phyloP scores from a whole-genome alignment of 148 eudicot species.

The Amaranthus palmeri region DNA sequence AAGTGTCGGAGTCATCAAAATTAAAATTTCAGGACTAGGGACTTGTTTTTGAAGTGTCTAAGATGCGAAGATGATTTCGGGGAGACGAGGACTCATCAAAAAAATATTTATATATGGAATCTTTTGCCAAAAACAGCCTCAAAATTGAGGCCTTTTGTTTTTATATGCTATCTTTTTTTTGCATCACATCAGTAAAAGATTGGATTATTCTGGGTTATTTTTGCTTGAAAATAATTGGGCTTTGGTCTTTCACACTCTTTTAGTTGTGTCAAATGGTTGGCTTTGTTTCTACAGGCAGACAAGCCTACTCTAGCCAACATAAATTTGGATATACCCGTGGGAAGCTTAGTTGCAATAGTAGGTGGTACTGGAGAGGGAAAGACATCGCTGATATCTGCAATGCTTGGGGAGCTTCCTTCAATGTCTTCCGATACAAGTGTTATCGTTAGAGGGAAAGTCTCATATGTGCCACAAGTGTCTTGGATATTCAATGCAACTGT shows the following conservation, averaged over 20 bases:
- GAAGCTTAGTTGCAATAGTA: conserved; percentile 89
- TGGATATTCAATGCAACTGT: conserved; percentile 99
- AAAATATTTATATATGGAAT: too few relatives aligned
- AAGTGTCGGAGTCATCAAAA: too few relatives aligned
- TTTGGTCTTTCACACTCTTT: background rate
- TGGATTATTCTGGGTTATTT: too few relatives aligned
- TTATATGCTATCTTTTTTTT: too few relatives aligned
- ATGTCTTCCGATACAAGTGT: conserved; percentile 49
- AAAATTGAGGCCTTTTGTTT: too few relatives aligned
- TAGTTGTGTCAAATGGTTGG: background rate
- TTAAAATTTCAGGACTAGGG: too few relatives aligned
- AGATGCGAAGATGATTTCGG: too few relatives aligned
- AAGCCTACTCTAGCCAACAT: conserved; percentile 68
- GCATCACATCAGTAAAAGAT: too few relatives aligned
- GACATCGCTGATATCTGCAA: conserved; percentile 89
- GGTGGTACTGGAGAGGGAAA: conserved; percentile 99
- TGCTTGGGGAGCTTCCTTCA: conserved; percentile 95
- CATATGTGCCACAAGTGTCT: conserved; percentile 94
- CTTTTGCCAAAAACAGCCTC: too few relatives aligned
- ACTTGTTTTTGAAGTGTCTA: too few relatives aligned
- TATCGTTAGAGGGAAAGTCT: conserved; percentile 72
- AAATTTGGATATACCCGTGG: conserved; percentile 71
- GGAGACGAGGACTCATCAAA: too few relatives aligned
- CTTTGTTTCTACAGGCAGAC: conserved; percentile 49
- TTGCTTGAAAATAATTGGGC: too few relatives aligned